Evolutionary conservation across 495 filamentous ascomycete species (phyloP).

Genomic region (Penicillium samsonianum): DNA sequence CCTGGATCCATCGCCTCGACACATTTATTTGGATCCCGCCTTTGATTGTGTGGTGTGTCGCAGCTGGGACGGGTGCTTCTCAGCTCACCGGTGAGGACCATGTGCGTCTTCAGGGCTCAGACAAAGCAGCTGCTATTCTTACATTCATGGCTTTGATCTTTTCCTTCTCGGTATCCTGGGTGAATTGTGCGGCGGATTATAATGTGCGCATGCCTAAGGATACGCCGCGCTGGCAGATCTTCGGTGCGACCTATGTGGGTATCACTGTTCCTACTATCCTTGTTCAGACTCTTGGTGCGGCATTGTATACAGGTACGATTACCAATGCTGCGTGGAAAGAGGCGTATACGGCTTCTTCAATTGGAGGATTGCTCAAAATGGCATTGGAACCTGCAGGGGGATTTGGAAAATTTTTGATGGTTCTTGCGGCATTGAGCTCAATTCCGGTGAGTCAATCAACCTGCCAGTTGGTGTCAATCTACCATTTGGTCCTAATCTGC

Average conservation of each 20-base stretch:
- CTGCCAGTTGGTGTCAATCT: background rate
- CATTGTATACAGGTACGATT: slow-evolving; percentile 57
- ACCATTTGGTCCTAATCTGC: no score
- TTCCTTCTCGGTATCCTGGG: slow-evolving; percentile 67
- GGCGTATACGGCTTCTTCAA: slow-evolving; percentile 54
- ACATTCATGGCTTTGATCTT: slow-evolving; percentile 64
- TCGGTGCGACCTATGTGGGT: slow-evolving; percentile 62
- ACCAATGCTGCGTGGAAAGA: slow-evolving; percentile 44
- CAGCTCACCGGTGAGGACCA: slow-evolving; percentile 33
- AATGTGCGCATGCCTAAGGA: slow-evolving; percentile 63
- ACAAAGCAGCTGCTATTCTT: slow-evolving; percentile 58
- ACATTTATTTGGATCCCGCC: slow-evolving; percentile 39
- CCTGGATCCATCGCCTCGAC: slow-evolving; percentile 30
- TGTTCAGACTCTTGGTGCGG: slow-evolving; percentile 65
- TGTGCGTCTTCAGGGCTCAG: slow-evolving; percentile 47
- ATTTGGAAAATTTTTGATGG: slow-evolving; percentile 42
- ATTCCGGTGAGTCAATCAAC: slow-evolving; percentile 30
- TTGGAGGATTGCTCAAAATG: slow-evolving; percentile 61
- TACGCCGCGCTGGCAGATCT: slow-evolving; percentile 53
- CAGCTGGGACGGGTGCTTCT: slow-evolving; percentile 37
- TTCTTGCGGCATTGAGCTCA: slow-evolving; percentile 37
- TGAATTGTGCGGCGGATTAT: slow-evolving; percentile 65
- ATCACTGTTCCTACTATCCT: slow-evolving; percentile 63
- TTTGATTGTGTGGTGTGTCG: slow-evolving; percentile 42
- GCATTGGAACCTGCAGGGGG: slow-evolving; percentile 53